Evolutionary conservation across 768 basidiomycete species (phyloP).

Genomic region (Leccinum imitatum): DNA sequence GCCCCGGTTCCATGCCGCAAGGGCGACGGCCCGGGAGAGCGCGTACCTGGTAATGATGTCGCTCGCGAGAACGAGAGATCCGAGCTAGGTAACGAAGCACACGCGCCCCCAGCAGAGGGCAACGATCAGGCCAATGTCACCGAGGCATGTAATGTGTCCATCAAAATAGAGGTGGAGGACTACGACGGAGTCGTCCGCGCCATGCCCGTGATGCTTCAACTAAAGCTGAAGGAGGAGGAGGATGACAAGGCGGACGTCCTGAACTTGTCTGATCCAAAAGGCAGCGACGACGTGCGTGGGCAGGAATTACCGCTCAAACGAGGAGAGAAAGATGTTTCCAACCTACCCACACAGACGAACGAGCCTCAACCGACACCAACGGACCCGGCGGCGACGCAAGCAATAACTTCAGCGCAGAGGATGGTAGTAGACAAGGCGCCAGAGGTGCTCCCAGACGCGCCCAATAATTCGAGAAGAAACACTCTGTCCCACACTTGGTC

Average conservation of each 20-base stretch:
- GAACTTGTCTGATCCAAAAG: slow-evolving; percentile 39
- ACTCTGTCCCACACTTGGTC: no score
- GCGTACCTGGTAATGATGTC: neutral
- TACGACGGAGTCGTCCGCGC: neutral
- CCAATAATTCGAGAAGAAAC: no score
- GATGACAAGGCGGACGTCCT: neutral
- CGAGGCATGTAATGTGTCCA: neutral
- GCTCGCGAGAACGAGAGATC: neutral
- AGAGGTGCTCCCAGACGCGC: no score
- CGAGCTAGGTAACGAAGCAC: neutral
- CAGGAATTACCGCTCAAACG: neutral
- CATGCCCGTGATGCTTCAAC: neutral
- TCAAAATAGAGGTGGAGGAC: neutral
- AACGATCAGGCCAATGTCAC: neutral
- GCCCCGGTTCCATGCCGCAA: neutral
- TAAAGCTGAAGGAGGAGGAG: neutral
- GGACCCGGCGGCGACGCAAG: no score
- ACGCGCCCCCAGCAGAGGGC: neutral
- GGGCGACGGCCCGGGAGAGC: neutral
- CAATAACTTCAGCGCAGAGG: no score
- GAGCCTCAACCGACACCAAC: no score
- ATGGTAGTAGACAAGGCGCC: no score
- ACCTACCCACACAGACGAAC: no score
- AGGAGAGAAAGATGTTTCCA: no score
- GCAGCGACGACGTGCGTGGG: neutral